phyloP scores from a whole-genome alignment of 768 basidiomycete genomes.

The Cytidiella melzeri region DNA sequence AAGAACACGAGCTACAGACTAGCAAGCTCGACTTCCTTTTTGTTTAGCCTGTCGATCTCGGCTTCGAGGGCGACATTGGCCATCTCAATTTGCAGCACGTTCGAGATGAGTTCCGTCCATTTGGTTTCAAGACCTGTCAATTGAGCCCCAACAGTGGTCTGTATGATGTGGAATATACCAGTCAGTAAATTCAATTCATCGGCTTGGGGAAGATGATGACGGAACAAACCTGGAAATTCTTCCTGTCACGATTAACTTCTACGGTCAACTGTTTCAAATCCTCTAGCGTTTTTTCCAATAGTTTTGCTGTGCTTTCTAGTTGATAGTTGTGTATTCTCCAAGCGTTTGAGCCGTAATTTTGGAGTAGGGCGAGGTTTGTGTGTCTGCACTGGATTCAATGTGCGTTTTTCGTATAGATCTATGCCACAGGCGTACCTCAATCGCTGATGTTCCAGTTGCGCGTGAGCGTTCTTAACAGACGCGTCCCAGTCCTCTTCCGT shows the following conservation, averaged over 20 bases:
- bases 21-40: constrained; percentile 56
- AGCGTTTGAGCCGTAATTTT: constrained; percentile 85
- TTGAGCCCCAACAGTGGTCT: constrained; percentile 78
- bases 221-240: constrained; percentile 67
- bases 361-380: constrained; percentile 75
- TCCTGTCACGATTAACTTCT: constrained; percentile 83
- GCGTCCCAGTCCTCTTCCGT: constrained; percentile 73
- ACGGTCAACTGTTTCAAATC: constrained; percentile 73
- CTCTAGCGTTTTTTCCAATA: constrained; percentile 67
- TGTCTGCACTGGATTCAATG: constrained; percentile 44
- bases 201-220: neutral
- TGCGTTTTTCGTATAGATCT: too few relatives aligned
- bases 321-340: constrained; percentile 91
- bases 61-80: constrained; percentile 85
- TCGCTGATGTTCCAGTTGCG: constrained; percentile 81
- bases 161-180: constrained; percentile 1
- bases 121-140: constrained; percentile 76
- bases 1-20: too few relatives aligned
- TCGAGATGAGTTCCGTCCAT: constrained; percentile 92
- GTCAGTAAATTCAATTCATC: neutral
- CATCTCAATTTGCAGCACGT: constrained; percentile 90
- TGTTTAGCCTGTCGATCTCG: constrained; percentile 61
- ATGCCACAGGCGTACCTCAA: constrained; percentile 47
- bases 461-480: constrained; percentile 69
- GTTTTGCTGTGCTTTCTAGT: constrained; percentile 69